Percentiles rank a stretch among this genome's conserved stretches.
Evolutionary conservation across 306 rosid species (phyloP).

Genomic region (Medicago arabica): DNA sequence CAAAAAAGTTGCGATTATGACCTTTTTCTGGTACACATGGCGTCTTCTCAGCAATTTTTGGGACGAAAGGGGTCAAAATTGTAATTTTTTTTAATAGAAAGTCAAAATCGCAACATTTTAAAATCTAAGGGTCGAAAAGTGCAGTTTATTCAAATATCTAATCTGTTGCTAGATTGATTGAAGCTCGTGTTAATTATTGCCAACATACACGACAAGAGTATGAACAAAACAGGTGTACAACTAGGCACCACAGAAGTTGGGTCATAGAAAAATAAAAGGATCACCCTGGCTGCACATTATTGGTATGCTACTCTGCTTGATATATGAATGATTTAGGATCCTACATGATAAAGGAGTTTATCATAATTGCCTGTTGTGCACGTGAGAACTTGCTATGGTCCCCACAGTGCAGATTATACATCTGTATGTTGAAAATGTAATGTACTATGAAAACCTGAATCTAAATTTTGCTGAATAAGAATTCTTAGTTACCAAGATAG

Average conservation of each 20-base stretch:
- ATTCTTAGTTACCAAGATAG: not conserved
- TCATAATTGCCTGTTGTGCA: conserved; percentile 39
- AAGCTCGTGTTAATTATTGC: conserved; percentile 17
- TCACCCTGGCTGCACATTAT: conserved; percentile 11
- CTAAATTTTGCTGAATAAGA: not conserved
- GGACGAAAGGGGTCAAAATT: no score
- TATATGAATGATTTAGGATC: conserved; percentile 36
- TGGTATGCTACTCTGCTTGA: conserved; percentile 32
- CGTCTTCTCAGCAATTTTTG: no score
- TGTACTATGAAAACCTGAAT: conserved; percentile 18
- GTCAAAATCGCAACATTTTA: no score
- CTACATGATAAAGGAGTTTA: conserved; percentile 33
- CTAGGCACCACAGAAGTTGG: conserved; percentile 9
- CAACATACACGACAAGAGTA: conserved; percentile 28
- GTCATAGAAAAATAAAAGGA: not conserved
- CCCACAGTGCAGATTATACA: conserved; percentile 29
- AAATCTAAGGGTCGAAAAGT: no score
- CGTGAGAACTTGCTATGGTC: conserved; percentile 40
- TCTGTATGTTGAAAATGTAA: conserved; percentile 8
- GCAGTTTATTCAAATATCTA: no score
- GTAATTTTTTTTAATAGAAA: no score
- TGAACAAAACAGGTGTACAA: conserved; percentile 3
- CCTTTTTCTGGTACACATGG: no score
- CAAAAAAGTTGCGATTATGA: no score
- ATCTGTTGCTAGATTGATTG: conserved; percentile 7